Conservation (phyloP, 768 basidiomycete species). For the Coprinopsis marcescibilis region DNA sequence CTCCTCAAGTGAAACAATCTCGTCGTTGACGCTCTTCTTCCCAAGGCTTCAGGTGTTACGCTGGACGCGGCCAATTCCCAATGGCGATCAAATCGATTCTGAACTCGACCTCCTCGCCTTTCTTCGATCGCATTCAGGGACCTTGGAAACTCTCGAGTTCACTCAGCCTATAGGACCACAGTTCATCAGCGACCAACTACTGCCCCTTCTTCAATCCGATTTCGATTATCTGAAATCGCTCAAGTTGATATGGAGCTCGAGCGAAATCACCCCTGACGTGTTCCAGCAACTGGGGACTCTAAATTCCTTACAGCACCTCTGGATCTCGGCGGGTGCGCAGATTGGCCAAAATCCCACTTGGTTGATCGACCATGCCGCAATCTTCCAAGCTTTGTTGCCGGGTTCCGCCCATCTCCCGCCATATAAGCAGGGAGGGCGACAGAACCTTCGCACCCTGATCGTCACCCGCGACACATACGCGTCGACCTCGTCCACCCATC, state of each 20-base stretch:
- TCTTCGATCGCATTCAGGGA: no score
- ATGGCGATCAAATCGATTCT: no score
- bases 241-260: not conserved
- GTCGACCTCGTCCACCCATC: not conserved
- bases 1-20: no score
- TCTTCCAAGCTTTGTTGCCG: not conserved
- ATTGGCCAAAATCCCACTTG: not conserved
- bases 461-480: conserved; percentile 6
- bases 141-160: not conserved
- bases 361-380: not conserved
- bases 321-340: not conserved
- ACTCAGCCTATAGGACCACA: not conserved
- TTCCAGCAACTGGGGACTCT: not conserved
- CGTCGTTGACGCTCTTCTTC: no score
- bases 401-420: not conserved
- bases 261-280: not conserved
- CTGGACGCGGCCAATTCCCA: no score
- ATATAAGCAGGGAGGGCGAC: not conserved
- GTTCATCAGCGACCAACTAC: no score
- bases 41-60: no score
- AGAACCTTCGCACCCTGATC: not conserved
- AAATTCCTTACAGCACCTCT: not conserved
- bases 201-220: no score
- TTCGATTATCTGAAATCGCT: not conserved
- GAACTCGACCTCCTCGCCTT: no score